Base-by-base conservation (phyloP, 2,329 filamentous ascomycete genomes). In the Penicillium verrucosum region DNA sequence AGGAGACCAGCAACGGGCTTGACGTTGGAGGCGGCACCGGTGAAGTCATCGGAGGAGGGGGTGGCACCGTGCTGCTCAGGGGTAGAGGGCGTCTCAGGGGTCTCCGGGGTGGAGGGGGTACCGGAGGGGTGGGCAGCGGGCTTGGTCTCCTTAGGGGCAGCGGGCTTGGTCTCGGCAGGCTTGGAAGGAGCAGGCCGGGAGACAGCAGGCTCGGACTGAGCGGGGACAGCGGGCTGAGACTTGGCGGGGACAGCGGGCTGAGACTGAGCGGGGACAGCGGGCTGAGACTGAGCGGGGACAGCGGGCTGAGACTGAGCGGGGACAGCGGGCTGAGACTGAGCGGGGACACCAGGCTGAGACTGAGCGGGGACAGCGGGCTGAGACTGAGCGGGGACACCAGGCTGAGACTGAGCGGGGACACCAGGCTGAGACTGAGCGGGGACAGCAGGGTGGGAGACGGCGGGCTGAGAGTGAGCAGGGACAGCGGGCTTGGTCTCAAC, bases 1-100 rank as follows among this genome's bases (percentile, higher is more conserved):
- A 75, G 62, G 59, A 76, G 60, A 50, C 73, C 73, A 53, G 62
- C 70, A 54, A 68, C 64, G 43, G 72, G 72, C 68, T 74, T 68
- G 60, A 70, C 63, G 60, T 54, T 66, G 49, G 67, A 65, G 55
- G 72, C 73, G 61, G 71, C 73, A 61, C 73, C 73, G 41, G 67
- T 71, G 68, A 68, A 73, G 41, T 61, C 48, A 32, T 43, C 40
- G 48, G 60, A 18, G 40, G 56, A 54, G 42, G 51, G 51, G 18
- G 37, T 55, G 56, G 38, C 40, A 48, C 44, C 53, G 55, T 45
- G 61, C 52, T 51, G 29, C 43, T 47, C 51, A 27, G 50, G 47
- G 34, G 32, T 50, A 30, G 30, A 51, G n/a, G 64, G 53, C 42
- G 16, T 7, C 41, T 43, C 25, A 8, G 60, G 23, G 30, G n/a